phyloP scores from a whole-genome alignment of 2,329 filamentous ascomycete genomes.

The Stagonosporopsis cucurbitacearum region DNA sequence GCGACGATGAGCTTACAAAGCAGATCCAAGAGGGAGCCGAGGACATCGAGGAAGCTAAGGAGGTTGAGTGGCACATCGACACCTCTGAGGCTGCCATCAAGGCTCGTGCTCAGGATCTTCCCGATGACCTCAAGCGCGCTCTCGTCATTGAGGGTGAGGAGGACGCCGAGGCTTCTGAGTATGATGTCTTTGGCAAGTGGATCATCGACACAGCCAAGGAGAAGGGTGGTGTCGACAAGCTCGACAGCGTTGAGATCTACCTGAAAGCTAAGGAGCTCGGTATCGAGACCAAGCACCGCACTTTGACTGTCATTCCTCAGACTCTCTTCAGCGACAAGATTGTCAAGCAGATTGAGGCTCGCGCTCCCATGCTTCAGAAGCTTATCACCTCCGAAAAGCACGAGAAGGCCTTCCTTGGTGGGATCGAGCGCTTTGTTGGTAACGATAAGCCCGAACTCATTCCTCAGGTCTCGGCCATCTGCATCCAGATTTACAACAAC shows the following conservation, averaged over 20 bases:
- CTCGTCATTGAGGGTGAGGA: conserved; percentile 84
- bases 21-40: conserved; percentile 71
- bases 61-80: conserved; percentile 95
- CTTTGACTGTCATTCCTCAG: conserved; percentile 88
- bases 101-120: conserved; percentile 89
- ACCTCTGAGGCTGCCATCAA: conserved; percentile 95
- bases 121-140: conserved; percentile 92
- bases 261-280: conserved; percentile 96
- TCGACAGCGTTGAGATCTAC: conserved; percentile 91
- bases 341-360: conserved; percentile 82
- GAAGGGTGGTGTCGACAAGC: conserved; percentile 73
- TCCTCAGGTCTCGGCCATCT: conserved; percentile 79
- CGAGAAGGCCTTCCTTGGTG: conserved; percentile 93
- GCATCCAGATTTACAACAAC: conserved; percentile 88
- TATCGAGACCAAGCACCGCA: conserved; percentile 93
- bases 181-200: conserved; percentile 94
- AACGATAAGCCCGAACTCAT: conserved; percentile 82
- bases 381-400: conserved; percentile 90
- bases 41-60: conserved; percentile 79
- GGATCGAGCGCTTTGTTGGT: conserved; percentile 89
- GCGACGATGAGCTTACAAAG: conserved; percentile 90
- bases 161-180: conserved; percentile 81
- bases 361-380: conserved; percentile 88
- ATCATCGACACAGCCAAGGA: conserved; percentile 77
- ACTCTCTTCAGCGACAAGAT: conserved; percentile 93